These are phyloP conservation scores for sweet orange (Citrus sinensis) DNA, from an alignment of 345 rosid genomes.

Conservation along the genomic window DNA sequence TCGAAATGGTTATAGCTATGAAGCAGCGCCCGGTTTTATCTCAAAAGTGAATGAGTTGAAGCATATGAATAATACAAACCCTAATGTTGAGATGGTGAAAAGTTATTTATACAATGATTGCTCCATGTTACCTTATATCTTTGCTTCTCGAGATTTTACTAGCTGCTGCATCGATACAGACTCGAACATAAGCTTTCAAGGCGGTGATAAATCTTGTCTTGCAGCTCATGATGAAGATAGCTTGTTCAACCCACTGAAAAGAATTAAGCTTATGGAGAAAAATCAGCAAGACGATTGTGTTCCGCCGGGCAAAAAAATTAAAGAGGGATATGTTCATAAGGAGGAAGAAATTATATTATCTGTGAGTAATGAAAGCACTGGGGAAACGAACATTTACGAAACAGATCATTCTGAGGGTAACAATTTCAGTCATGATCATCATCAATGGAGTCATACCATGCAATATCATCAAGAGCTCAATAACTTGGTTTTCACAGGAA, in stretches of 20 bases:
- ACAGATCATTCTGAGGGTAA: conserved; percentile 17
- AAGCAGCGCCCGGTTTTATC: conserved; percentile 12
- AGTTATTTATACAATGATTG: conserved; percentile 27
- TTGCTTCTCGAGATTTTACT: conserved; percentile 31
- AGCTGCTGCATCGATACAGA: neutral
- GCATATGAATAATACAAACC: conserved; percentile 11
- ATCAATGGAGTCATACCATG: conserved; percentile 20
- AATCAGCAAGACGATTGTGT: conserved; percentile 1
- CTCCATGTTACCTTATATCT: conserved; percentile 37
- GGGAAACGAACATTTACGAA: conserved; percentile 11
- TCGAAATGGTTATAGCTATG: conserved; percentile 8
- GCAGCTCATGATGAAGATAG: conserved; percentile 7
- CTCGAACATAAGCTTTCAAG: conserved; percentile 29
- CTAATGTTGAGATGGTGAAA: conserved; percentile 16
- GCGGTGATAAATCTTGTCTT: conserved; percentile 13
- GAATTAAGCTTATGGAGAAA: conserved; percentile 16
- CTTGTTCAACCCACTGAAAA: conserved; percentile 23
- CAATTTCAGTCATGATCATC: conserved; percentile 4
- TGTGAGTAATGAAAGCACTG: conserved; percentile 2
- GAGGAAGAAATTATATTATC: conserved; percentile 11
- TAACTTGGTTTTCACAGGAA: conserved; percentile 19
- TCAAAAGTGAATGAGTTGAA: conserved; percentile 17
- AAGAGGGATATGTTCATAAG: neutral
- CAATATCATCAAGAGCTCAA: conserved; percentile 23
- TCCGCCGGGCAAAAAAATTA: conserved; percentile 20